These are phyloP conservation scores for Phytophthora ramorum DNA, from an alignment of 352 stramenopile genomes.

Conservation along the genomic window DNA sequence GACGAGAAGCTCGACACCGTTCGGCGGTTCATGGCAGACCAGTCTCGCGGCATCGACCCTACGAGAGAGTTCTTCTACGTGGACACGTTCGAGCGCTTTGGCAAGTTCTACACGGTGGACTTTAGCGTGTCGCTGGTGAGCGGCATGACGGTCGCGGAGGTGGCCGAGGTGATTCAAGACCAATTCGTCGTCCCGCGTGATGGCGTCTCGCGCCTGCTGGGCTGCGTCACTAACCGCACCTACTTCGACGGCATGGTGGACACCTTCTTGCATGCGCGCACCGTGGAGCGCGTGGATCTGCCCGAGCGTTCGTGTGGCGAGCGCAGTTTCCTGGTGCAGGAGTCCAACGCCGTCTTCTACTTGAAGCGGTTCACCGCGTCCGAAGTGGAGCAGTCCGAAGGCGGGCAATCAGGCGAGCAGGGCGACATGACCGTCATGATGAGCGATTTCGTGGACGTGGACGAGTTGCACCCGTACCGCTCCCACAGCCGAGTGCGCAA, in stretches of 20 bases:
- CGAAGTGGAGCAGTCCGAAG: slow-evolving; percentile 21
- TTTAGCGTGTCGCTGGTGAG: slow-evolving; percentile 65
- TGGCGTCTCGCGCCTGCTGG: slow-evolving; percentile 58
- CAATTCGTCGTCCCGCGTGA: slow-evolving; percentile 65
- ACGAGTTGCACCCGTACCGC: slow-evolving; percentile 67
- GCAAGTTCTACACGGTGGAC: slow-evolving; percentile 76
- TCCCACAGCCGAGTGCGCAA: slow-evolving; percentile 53
- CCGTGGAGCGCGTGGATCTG: slow-evolving; percentile 67
- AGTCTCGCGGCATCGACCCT: slow-evolving; percentile 57
- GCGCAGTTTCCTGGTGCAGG: slow-evolving; percentile 62
- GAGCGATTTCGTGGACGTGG: slow-evolving; percentile 67
- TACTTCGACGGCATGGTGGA: slow-evolving; percentile 69
- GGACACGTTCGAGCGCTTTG: slow-evolving; percentile 71
- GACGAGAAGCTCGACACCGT: slow-evolving; percentile 59
- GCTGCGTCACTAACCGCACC: slow-evolving; percentile 65
- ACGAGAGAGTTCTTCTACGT: slow-evolving; percentile 71
- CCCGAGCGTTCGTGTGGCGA: slow-evolving; percentile 40
- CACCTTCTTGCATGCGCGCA: slow-evolving; percentile 62
- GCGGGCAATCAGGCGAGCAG: slow-evolving; percentile 19
- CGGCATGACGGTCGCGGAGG: slow-evolving; percentile 49
- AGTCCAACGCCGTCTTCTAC: slow-evolving; percentile 71
- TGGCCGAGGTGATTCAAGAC: slow-evolving; percentile 61
- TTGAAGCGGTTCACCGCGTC: slow-evolving; percentile 41
- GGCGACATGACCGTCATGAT: slow-evolving; percentile 49
- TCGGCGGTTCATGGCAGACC: slow-evolving; percentile 49